phyloP scores from a whole-genome alignment of 2,329 filamentous ascomycete species.

The Aspergillus chevalieri region DNA sequence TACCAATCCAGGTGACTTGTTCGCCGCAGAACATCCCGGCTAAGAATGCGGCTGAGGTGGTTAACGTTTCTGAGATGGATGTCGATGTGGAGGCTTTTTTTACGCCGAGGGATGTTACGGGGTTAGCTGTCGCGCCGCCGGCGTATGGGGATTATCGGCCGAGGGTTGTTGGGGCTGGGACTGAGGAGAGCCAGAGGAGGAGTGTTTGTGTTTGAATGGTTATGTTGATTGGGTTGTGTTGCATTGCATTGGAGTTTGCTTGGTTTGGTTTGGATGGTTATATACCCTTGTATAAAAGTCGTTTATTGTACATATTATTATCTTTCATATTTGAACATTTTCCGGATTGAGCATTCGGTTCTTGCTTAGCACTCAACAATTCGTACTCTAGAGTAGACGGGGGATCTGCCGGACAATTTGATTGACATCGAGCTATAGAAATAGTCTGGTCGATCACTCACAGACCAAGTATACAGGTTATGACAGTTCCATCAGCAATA shows the following conservation, averaged over 20 bases:
- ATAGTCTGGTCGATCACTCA: too few relatives aligned
- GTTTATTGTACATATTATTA: too few relatives aligned
- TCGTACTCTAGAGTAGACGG: too few relatives aligned
- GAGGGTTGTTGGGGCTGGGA: neutral
- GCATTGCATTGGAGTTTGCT: neutral
- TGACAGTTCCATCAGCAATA: too few relatives aligned
- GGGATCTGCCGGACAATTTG: too few relatives aligned
- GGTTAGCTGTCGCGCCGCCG: neutral
- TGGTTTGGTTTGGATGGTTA: too few relatives aligned
- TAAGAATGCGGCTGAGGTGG: neutral
- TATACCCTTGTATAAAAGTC: too few relatives aligned
- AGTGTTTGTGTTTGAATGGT: neutral
- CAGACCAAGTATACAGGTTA: too few relatives aligned
- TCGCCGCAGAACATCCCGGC: neutral
- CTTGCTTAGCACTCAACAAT: too few relatives aligned
- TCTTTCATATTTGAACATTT: too few relatives aligned
- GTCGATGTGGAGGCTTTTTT: neutral
- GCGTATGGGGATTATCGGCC: neutral
- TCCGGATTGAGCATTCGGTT: too few relatives aligned
- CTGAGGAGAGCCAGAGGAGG: neutral
- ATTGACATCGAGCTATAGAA: too few relatives aligned
- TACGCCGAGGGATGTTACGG: neutral
- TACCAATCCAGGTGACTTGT: conserved; percentile 39
- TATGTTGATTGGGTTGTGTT: neutral
- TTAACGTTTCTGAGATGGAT: neutral